Conservation (phyloP, 305 asterid genomes). For the Fraxinus greggii region DNA sequence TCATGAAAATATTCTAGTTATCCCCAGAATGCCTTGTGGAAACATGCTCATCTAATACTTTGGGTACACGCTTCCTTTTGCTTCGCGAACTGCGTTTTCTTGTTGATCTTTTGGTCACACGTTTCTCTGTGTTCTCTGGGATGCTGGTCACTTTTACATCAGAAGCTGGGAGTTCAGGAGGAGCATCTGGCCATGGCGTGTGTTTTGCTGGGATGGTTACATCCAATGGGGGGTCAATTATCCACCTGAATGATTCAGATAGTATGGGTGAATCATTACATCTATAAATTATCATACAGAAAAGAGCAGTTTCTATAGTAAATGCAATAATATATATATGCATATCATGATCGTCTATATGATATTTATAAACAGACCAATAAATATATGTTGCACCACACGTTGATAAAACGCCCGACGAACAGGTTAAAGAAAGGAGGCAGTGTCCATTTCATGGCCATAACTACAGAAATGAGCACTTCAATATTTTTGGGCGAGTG, state of each 20-base stretch:
- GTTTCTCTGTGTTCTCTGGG: slow-evolving; percentile 57
- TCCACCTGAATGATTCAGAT: slow-evolving; percentile 60
- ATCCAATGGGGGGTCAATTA: slow-evolving; percentile 79
- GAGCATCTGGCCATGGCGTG: slow-evolving; percentile 97
- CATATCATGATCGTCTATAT: background rate
- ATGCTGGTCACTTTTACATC: slow-evolving; percentile 39
- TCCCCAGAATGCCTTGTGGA: slow-evolving; percentile 33
- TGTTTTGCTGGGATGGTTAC: slow-evolving; percentile 86
- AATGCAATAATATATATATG: background rate
- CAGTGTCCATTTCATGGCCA: background rate
- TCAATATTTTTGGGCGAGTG: background rate
- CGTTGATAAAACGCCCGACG: background rate
- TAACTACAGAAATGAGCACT: background rate
- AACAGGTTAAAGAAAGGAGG: background rate
- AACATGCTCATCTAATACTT: slow-evolving; percentile 44
- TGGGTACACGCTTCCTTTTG: slow-evolving; percentile 65
- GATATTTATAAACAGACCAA: background rate
- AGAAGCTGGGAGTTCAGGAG: slow-evolving; percentile 70
- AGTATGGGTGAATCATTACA: background rate
- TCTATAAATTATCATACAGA: background rate
- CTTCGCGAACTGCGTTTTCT: slow-evolving; percentile 69
- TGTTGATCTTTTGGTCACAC: slow-evolving; percentile 48
- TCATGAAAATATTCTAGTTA: slow-evolving; percentile 15
- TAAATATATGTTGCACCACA: background rate
- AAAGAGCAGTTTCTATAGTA: background rate